A percentile compares a stretch with the other conserved stretches of the same genome.
These are phyloP conservation scores for Diaporthe destruens DNA, from an alignment of 2,329 filamentous ascomycete species.

Conservation along the genomic window DNA sequence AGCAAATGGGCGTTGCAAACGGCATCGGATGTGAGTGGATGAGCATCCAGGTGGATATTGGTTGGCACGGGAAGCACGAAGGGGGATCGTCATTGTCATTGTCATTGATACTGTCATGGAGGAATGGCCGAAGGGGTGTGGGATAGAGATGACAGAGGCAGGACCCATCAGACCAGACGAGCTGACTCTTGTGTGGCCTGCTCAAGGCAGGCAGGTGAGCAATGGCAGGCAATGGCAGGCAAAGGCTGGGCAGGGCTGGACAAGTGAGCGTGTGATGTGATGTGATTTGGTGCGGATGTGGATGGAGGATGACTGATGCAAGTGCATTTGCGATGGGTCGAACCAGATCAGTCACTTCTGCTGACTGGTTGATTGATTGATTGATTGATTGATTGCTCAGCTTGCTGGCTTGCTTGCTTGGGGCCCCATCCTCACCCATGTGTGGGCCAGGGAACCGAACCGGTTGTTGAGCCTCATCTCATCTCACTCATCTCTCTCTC, in stretches of 20 bases:
- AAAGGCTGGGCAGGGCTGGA: not conserved
- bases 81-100: conserved; percentile 32
- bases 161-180: conserved; percentile 17
- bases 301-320: conserved; percentile 17
- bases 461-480: conserved; percentile 30
- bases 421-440: not conserved
- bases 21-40: not conserved
- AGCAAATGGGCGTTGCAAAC: conserved; percentile 19
- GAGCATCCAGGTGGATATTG: conserved; percentile 3
- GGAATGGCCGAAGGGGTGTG: conserved; percentile 6
- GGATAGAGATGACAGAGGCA: conserved; percentile 15
- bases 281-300: not conserved
- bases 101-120: conserved; percentile 12
- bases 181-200: conserved; percentile 24
- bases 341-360: not conserved
- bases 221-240: not conserved
- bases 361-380: not conserved
- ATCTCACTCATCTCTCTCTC: not conserved
- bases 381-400: too few species aligned
- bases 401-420: not conserved
- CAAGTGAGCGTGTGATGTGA: not conserved
- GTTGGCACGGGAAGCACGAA: conserved; percentile 34
- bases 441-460: conserved; percentile 8
- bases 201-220: not conserved
- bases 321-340: conserved; percentile 10